Evolutionary conservation across 257 asterid species (phyloP).

Genomic region (Rauvolfia tetraphylla): DNA sequence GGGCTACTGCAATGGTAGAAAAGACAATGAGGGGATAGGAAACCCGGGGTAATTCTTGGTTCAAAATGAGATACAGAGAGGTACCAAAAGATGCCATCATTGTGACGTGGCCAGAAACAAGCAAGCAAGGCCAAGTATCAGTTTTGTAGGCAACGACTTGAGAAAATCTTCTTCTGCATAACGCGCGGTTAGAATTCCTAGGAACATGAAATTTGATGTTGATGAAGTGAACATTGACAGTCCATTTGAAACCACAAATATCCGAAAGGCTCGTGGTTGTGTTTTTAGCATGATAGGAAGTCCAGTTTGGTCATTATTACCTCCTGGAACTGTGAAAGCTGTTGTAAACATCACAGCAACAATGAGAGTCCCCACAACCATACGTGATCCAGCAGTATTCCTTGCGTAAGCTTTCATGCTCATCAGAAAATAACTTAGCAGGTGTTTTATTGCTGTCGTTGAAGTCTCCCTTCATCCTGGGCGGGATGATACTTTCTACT

Average conservation of each 20-base stretch:
- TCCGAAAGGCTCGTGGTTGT: slow-evolving; percentile 7
- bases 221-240: slow-evolving; percentile 24
- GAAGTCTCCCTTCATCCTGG: slow-evolving; percentile 17
- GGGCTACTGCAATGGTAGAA: slow-evolving; percentile 18
- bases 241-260: slow-evolving; percentile 23
- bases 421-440: slow-evolving; percentile 14
- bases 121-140: slow-evolving; percentile 22
- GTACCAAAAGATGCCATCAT: slow-evolving; percentile 33
- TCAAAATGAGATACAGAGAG: slow-evolving; percentile 23
- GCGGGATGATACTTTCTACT: slow-evolving; percentile 33
- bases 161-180: slow-evolving; percentile 29
- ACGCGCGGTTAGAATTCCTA: slow-evolving; percentile 30
- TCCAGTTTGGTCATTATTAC: slow-evolving; percentile 21
- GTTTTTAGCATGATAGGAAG: slow-evolving; percentile 18
- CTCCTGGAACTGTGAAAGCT: slow-evolving; percentile 34
- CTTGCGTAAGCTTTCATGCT: slow-evolving; percentile 24
- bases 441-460: slow-evolving; percentile 18
- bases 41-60: slow-evolving; percentile 9
- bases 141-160: slow-evolving; percentile 20
- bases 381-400: slow-evolving; percentile 35
- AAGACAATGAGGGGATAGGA: slow-evolving; percentile 17
- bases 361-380: slow-evolving; percentile 34
- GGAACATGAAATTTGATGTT: slow-evolving; percentile 24
- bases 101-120: slow-evolving; percentile 24
- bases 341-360: slow-evolving; percentile 36